Evolutionary conservation across 805 yeast species (phyloP), one percentile per base, ranked within the genome.

Genomic region (Barnettozyma siamensis): DNA sequence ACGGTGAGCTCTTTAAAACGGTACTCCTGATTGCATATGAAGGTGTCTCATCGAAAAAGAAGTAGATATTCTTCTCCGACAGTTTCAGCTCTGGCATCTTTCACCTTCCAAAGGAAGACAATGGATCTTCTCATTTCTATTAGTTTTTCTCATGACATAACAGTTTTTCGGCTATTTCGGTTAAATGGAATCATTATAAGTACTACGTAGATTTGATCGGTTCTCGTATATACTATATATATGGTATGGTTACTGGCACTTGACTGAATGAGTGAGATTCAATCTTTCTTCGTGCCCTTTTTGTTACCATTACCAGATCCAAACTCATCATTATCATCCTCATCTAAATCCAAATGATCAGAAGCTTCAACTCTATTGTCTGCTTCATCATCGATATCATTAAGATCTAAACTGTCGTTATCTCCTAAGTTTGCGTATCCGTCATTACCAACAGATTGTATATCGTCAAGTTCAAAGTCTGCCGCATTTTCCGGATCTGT

Each of bases 401-500:
- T 53, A 13, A 57, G 33, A 31, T 51, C 46, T 40, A 57, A 35
- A 39, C 58, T 52, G 37, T 57, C 61, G 33, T 49, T 51, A 31
- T 58, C 60, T 26, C 43, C 45, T 11, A 50, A 41, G 23, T 57
- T 62, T n/a, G 53, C 54, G 34, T 57, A 51, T 6, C 52, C 56
- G 19, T 48, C 53, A 33, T 63, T 69, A 17, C 66, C 65, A 38
- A 71, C 35, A 2, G 72, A 67, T 44, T 70, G 70, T 32, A 77
- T 53, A 43, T 77, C 79, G 46, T 78, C 83, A 38, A 78, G 64
- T 52, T 78, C 83, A 53, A 78, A 78, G 56, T 78, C 83, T 33
- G 77, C 88, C 11, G 75, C 84, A 29, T 75, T 80, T 43, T 72
- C 73, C 47, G 83, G 86, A 45, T 82, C 93, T 8, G 84, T 83